Evolutionary conservation across 2,329 filamentous ascomycete species (phyloP), one percentile per base, ranked within the genome.

Genomic region (Fusarium sp.): DNA sequence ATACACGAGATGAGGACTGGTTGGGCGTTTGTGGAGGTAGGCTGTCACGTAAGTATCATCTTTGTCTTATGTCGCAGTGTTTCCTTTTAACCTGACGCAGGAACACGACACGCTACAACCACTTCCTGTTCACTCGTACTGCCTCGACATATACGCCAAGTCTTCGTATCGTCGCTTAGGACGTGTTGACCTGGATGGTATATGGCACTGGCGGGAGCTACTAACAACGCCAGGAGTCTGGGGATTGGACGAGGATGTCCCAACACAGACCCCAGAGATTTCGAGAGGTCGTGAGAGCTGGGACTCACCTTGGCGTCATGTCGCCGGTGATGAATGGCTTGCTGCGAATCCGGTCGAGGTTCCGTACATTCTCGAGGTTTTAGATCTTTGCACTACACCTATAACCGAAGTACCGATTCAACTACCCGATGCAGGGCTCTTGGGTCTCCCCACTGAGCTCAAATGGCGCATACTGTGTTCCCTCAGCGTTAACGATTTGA

Each of bases 161-260:
- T 0, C 3, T 2, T 60, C 57, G 4, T 11, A 28, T 4, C 9
- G 26, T 0, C 21, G 12, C 3, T 5, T 28, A 0, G 45, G 45
- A 0, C 21, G 11, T 1, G 24, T 39, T 7, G 15, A 60, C 7
- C 15, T 60, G 3, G 28, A 60, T 10, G 57, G 45, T 3, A 4
- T 60, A 4, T 60, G 57, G 57, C 45, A 60, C 24, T 60, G 44
- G 38, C 44, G 57, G 2, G 57, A 60, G 7, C 26, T 60, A 4
- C 20, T 23, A 6, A 36, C 19, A 5, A 28, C 26, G 12, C 26
- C 26, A 28, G 26, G 26, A 4, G 26, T 28, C 10, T 28, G 26
- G 26, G 26, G 26, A 7, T 4, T 56, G 6, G 6, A 6, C 1
- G 2, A 26, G 14, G 8, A 36, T 12, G 2, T 26, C 2, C 2